These are phyloP conservation scores for Nothopassalora personata DNA, from an alignment of 2,329 filamentous ascomycete genomes.

Conservation along the genomic window DNA sequence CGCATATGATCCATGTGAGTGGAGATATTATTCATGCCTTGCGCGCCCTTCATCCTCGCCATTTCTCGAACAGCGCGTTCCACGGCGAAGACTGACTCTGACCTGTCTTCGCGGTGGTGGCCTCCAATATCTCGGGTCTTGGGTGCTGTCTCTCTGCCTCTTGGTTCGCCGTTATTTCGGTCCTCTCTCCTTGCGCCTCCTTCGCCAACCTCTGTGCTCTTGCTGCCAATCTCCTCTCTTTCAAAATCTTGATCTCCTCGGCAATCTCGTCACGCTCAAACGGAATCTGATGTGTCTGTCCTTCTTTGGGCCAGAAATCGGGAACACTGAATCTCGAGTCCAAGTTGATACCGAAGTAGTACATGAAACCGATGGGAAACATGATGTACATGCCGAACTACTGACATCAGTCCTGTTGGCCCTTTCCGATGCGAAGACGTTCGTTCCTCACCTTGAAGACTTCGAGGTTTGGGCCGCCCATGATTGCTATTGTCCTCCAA, in stretches of 20 bases:
- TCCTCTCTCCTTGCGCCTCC: slow-evolving; percentile 30
- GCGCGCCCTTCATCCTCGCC: not conserved
- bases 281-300: slow-evolving; percentile 70
- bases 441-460: slow-evolving; percentile 71
- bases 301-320: slow-evolving; percentile 86
- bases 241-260: slow-evolving; percentile 70
- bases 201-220: slow-evolving; percentile 45
- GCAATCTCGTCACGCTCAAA: slow-evolving; percentile 77
- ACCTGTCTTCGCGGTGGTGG: slow-evolving; percentile 9
- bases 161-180: slow-evolving; percentile 20
- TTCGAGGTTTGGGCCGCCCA: slow-evolving; percentile 87
- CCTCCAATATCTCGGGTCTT: slow-evolving; percentile 23
- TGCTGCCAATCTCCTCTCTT: slow-evolving; percentile 43
- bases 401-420: not conserved
- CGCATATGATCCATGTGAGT: no score
- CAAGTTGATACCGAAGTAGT: slow-evolving; percentile 98
- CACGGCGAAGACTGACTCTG: not conserved
- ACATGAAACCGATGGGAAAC: slow-evolving; percentile 99
- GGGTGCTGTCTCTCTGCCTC: slow-evolving; percentile 20
- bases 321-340: slow-evolving; percentile 84
- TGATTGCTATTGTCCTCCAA: slow-evolving; percentile 30
- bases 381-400: slow-evolving; percentile 98
- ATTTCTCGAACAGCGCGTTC: slow-evolving; percentile 1
- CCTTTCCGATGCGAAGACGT: not conserved
- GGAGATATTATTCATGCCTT: not conserved